Base-by-base conservation (phyloP, 2,329 filamentous ascomycete species). In the Beauveria caledonica region DNA sequence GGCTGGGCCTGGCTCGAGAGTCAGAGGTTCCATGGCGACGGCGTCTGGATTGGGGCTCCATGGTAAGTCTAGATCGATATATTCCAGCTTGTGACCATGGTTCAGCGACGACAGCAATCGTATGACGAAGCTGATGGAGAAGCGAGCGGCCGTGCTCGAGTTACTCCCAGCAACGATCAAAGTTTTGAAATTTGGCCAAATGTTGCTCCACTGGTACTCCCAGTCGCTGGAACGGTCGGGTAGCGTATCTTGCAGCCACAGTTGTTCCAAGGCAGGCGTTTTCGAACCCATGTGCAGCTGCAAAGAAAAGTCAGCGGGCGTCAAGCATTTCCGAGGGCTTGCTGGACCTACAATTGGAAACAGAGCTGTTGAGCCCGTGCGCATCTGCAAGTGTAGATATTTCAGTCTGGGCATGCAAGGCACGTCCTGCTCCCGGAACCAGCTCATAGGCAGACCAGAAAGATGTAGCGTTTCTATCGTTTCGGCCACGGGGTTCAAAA, bases 131-230 rank as follows among this genome's bases (percentile, higher is more conserved):
- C 40, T 36, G 13, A 29, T 60, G 27, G 58, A 40, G 40, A 60
- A 60, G 40, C 58, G 58, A 21, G 58, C 58, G 19, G 58, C 49
- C 7, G 44, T 63, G 45, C 56, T 65, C 45, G 39, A 66, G 61
- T 11, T 62, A 60, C 21, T 58, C 33, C 42, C 70, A 13, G 60
- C 63, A 21, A 69, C 63, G 23, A 69, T 64, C 17, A 75, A 60
- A 1, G 64, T 69, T 53, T 69, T 69, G 39, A 76, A 67, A 11
- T 67, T 62, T 19, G 60, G 60, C 72, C 72, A 76, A 15, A 69
- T 44, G 6, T 54, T 46, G 33, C 67, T 60, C 55, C 68, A 65
- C 21, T 60, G 48, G 3, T 66, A 56, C 36, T 54, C 27, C 63
- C 62, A 66, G 36, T 55, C 40, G 51, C 27, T 17, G 9, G 55